Conservation (phyloP, 495 filamentous ascomycete species). For the Cladorrhinum samala region DNA sequence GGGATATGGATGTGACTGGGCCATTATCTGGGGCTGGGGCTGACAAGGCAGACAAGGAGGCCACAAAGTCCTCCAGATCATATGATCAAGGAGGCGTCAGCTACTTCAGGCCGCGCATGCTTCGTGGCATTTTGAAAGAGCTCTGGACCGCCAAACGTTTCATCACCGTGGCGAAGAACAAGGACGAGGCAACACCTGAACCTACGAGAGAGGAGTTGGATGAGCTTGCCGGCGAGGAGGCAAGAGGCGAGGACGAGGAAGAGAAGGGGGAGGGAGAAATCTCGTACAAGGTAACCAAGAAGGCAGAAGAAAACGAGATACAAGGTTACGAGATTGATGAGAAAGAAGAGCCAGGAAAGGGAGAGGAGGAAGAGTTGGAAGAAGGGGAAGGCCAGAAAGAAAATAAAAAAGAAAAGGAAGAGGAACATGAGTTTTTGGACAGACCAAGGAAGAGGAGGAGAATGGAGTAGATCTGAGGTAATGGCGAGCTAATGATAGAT, state of each 20-base stretch:
- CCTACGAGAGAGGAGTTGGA: no score
- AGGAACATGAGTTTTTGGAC: no score
- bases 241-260: not conserved
- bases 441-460: no score
- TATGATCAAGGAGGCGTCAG: not conserved
- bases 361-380: no score
- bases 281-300: no score
- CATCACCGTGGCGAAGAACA: not conserved
- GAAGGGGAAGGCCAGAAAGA: no score
- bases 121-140: not conserved
- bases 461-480: no score
- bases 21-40: not conserved
- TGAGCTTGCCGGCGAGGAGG: not conserved
- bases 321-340: no score
- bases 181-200: not conserved
- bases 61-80: not conserved
- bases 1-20: not conserved
- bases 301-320: no score
- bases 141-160: not conserved
- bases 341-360: no score
- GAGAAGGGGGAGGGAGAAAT: not conserved
- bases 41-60: not conserved
- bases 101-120: not conserved
- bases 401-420: no score
- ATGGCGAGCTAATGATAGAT: no score